Evolutionary conservation across 441 rosid species (phyloP).

Genomic region (Erysimum pusillum): DNA sequence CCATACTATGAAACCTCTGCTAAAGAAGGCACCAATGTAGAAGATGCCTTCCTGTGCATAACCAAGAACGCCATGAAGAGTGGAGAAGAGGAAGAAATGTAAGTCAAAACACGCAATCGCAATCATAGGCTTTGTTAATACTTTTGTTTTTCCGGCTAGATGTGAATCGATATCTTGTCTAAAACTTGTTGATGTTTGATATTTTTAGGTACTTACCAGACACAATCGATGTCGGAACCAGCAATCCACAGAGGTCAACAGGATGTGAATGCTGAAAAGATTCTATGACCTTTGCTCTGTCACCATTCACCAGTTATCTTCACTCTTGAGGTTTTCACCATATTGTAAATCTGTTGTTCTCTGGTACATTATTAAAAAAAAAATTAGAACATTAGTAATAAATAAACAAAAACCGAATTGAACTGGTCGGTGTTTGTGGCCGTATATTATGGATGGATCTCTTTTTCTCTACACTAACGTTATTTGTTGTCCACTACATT

Average conservation of each 20-base stretch:
- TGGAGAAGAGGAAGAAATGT: conserved; percentile 94
- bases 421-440: conserved; percentile 38
- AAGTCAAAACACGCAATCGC: conserved; percentile 45
- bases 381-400: not conserved
- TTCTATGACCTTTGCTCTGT: conserved; percentile 1
- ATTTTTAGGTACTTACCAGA: conserved; percentile 79
- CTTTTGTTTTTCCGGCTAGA: not conserved
- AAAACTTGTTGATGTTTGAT: conserved; percentile 34
- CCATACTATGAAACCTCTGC: conserved; percentile 98
- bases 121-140: not conserved
- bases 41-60: conserved; percentile 90
- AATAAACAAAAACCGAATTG: conserved; percentile 17
- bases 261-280: conserved; percentile 76
- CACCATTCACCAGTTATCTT: conserved; percentile 22
- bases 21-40: conserved; percentile 92
- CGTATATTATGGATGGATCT: conserved; percentile 13
- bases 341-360: conserved; percentile 39
- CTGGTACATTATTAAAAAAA: conserved; percentile 2
- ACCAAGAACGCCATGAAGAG: conserved; percentile 91
- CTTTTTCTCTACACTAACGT: not conserved
- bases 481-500: conserved; percentile 12
- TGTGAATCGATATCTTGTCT: conserved; percentile 5
- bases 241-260: conserved; percentile 68
- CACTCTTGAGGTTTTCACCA: conserved; percentile 15
- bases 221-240: conserved; percentile 77